Conservation (phyloP, 2,329 filamentous ascomycete species). For the Fusarium secorum region DNA sequence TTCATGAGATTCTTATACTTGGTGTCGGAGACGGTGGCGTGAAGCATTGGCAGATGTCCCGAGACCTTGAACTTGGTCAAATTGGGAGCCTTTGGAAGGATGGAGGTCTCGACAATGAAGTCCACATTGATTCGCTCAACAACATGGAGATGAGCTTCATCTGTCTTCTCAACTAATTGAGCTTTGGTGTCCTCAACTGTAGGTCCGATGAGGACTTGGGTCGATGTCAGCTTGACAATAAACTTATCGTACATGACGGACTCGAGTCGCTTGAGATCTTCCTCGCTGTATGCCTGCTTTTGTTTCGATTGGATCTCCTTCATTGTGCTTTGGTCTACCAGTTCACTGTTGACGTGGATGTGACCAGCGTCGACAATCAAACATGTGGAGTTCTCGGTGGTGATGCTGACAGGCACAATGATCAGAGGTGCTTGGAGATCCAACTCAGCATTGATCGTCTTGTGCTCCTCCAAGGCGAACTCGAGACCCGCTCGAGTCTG, state of each 20-base stretch:
- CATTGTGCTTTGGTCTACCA: conserved; percentile 91
- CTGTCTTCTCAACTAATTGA: conserved; percentile 74
- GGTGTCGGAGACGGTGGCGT: conserved; percentile 88
- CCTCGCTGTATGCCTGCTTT: conserved; percentile 83
- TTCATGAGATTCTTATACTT: conserved; percentile 99
- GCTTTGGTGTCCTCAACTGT: conserved; percentile 89
- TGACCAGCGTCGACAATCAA: conserved; percentile 96
- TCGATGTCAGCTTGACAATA: conserved; percentile 88
- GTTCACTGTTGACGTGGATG: conserved; percentile 89
- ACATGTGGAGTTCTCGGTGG: conserved; percentile 79
- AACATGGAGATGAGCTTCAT: conserved; percentile 80
- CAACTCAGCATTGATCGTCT: conserved; percentile 94
- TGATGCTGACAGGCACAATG: conserved; percentile 94
- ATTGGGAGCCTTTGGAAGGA: conserved; percentile 94
- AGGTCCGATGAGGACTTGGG: conserved; percentile 92
- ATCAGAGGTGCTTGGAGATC: conserved; percentile 96
- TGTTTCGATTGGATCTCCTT: conserved; percentile 92
- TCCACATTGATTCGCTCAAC: conserved; percentile 98
- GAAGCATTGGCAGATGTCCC: conserved; percentile 88
- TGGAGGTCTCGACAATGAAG: conserved; percentile 94
- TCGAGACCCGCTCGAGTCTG: conserved; percentile 96
- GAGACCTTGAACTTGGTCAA: conserved; percentile 91
- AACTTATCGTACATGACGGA: conserved; percentile 98
- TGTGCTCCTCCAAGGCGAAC: conserved; percentile 96
- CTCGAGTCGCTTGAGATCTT: conserved; percentile 88